Evolutionary conservation across 2,329 filamentous ascomycete genomes (phyloP).

Genomic region (Trichoderma cornu-damae): DNA sequence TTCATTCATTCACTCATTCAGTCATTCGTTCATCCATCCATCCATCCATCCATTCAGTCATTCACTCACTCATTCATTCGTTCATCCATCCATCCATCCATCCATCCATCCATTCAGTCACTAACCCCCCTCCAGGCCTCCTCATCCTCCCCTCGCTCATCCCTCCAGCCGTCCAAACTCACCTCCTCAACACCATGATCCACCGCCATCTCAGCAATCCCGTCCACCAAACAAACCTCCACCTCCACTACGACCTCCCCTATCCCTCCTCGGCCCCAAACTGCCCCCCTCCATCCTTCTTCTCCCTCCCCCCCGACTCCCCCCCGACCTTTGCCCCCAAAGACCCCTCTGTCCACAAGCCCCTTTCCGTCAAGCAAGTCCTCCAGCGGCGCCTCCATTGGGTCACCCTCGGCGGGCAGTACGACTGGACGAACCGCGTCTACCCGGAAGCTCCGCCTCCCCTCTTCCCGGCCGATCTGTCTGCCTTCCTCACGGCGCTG

Average conservation of each 20-base stretch:
- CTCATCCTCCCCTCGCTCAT: constrained; percentile 71
- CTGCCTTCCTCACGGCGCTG: constrained; percentile 58
- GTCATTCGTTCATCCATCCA: too few species aligned
- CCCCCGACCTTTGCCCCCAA: constrained; percentile 60
- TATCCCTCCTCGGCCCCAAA: constrained; percentile 42
- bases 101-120: not conserved
- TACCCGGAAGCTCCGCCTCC: constrained; percentile 69
- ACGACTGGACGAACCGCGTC: constrained; percentile 85
- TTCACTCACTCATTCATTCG: not conserved
- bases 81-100: not conserved
- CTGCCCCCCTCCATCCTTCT: constrained; percentile 53
- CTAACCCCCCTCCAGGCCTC: constrained; percentile 54
- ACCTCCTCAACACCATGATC: constrained; percentile 67
- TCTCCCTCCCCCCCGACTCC: constrained; percentile 44
- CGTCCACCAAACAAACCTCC: constrained; percentile 81
- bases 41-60: too few species aligned
- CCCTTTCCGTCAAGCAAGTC: constrained; percentile 63
- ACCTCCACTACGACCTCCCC: constrained; percentile 69
- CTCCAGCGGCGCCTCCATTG: constrained; percentile 80
- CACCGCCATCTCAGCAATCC: constrained; percentile 71
- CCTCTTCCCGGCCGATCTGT: constrained; percentile 68
- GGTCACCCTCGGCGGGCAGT: constrained; percentile 92
- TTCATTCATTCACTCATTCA: too few species aligned
- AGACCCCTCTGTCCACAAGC: constrained; percentile 67
- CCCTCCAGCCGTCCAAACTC: constrained; percentile 61